phyloP scores from a whole-genome alignment of 768 basidiomycete genomes.

The Lactarius indigo region DNA sequence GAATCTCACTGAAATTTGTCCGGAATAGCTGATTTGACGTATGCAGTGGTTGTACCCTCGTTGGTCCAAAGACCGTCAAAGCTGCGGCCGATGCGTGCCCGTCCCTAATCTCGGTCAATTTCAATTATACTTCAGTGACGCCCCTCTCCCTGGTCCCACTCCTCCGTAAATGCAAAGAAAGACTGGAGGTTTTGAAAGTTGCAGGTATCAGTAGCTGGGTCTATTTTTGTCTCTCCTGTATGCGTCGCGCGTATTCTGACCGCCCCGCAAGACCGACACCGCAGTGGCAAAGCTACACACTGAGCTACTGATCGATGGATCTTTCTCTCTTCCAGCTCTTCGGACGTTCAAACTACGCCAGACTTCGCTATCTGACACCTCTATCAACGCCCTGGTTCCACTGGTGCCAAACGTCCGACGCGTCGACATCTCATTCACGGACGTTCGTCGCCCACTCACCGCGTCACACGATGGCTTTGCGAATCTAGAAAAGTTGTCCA shows the following conservation, averaged over 20 bases:
- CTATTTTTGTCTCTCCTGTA: constrained; percentile 26
- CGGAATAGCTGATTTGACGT: constrained; percentile 13
- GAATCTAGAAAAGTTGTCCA: constrained; percentile 55
- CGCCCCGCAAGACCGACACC: constrained; percentile 53
- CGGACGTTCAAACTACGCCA: constrained; percentile 58
- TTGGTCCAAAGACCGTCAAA: constrained; percentile 45
- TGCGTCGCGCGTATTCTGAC: background rate
- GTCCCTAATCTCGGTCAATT: constrained; percentile 46
- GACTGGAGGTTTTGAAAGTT: constrained; percentile 54
- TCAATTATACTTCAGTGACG: constrained; percentile 57
- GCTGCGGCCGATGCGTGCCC: constrained; percentile 43
- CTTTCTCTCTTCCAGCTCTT: constrained; percentile 39
- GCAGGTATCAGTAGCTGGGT: constrained; percentile 64
- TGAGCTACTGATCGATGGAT: constrained; percentile 23
- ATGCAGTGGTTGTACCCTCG: constrained; percentile 57
- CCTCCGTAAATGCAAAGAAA: constrained; percentile 36
- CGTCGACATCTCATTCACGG: constrained; percentile 66
- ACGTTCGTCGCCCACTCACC: constrained; percentile 39
- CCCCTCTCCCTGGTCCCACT: constrained; percentile 47
- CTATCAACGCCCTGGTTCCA: constrained; percentile 41
- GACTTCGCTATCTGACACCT: constrained; percentile 47
- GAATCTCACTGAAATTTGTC: constrained; percentile 2
- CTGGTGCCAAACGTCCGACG: constrained; percentile 49
- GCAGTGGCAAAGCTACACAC: constrained; percentile 46
- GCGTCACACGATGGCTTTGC: constrained; percentile 15